These are phyloP conservation scores for Cynara cardunculus DNA, from an alignment of 129 eudicot species.

Conservation along the genomic window DNA sequence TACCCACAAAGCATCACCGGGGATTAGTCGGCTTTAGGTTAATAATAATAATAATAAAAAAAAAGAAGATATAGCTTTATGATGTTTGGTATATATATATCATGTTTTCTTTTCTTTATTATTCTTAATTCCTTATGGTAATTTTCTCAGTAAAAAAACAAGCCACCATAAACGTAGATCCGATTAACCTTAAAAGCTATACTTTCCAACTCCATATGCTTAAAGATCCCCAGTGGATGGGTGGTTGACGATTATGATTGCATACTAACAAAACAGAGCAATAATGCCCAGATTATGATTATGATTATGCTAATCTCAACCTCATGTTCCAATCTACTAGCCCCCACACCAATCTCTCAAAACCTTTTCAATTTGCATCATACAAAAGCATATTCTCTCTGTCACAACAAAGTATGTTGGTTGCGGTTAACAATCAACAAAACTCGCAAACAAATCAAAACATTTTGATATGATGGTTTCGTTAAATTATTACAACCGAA, in stretches of 20 bases:
- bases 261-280: constrained; percentile 26
- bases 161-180: neutral
- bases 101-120: constrained; percentile 5
- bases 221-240: constrained; percentile 10
- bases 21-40: too few relatives aligned
- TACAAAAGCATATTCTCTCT: constrained; percentile 24
- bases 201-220: constrained; percentile 9
- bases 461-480: too few relatives aligned
- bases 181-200: constrained; percentile 10
- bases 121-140: constrained; percentile 6
- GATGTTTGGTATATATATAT: neutral
- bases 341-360: constrained; percentile 28
- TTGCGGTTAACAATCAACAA: neutral
- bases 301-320: constrained; percentile 22
- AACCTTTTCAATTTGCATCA: constrained; percentile 12
- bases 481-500: too few relatives aligned
- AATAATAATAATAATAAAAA: too few relatives aligned
- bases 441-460: neutral
- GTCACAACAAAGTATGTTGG: constrained; percentile 21
- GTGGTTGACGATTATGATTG: constrained; percentile 23
- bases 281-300: constrained; percentile 18
- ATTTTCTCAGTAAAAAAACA: constrained; percentile 23
- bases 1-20: too few relatives aligned
- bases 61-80: neutral
- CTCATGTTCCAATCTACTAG: constrained; percentile 31